Base-by-base conservation (phyloP, 768 basidiomycete species). In the Podaxis sp. region DNA sequence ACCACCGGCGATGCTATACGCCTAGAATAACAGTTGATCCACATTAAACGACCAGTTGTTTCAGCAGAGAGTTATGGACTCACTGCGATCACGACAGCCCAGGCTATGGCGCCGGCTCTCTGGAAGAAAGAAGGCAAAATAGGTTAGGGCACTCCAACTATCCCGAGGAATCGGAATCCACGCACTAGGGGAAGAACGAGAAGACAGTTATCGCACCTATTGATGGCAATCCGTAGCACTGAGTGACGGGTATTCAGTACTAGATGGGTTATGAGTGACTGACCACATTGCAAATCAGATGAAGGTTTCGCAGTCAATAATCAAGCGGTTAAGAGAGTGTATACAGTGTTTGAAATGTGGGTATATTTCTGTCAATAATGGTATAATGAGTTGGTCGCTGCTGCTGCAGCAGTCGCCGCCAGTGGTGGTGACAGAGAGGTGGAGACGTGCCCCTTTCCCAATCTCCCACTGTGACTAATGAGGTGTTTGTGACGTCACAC, bases 141-240 rank as follows among this genome's bases (percentile, higher is more conserved):
- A 66, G 70, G 71, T 75, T 70, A 76, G 67, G 47, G 67, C 64
- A 40, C 29, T 55, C 40, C 63, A 63, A 46, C 65, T 67, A 64
- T 65, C 36, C 55, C 52, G 55, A 54, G 36, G 38, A 15, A 15
- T 43, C 24, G 51, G 67, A 66, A 61, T 54, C 19, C 25, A 71
- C 86, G 71, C 69, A 89, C 90, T 74, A 91, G 80, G 70, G 89
- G 89, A 63, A 91, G 77, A 63, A 90, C 76, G 62, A 91, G 83
- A 62, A 89, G 77, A 76, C 88, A 91, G 75, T 90, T 90, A 77
- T 90, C 89, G 79, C 89, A 91, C 89, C 88, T 90, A 61, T 33
- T 54, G 52, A 64, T 63, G 62, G 57, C 6, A 36, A 49, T 52
- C 57, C 55, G 22, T 61, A 46, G 40, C 53, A 49, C 55, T 50